Base-by-base conservation (phyloP, 257 asterid genomes). In the Salvia hispanica region DNA sequence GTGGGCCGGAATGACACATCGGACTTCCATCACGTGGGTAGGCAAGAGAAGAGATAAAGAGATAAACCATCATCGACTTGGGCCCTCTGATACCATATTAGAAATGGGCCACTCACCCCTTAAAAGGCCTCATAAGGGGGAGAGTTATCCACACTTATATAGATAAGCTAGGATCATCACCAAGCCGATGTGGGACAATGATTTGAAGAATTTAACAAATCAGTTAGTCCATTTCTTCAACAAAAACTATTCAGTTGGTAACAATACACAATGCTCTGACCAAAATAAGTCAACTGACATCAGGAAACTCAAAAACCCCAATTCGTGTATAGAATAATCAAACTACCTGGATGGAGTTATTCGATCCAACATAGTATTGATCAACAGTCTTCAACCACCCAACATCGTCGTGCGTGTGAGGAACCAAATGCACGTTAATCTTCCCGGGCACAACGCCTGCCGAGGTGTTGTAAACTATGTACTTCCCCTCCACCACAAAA, bases 371-470 rank as follows among this genome's bases (percentile, higher is more conserved):
- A 69, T 94, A 94, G 82, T 94, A 94, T 82, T 93, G 99, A 3
- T 40, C 45, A 7, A 40, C 69, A 45, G 98, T 92, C 81, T 92
- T 92, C 82, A 92, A 73, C 99, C 99, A 94, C 18, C 99, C 99
- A 58, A 94, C 99, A 78, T 94, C 99, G 40, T 94, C 99, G 18
- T 94, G 99, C 10, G 95, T 76, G 33, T 94, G 99, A 75, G 99
- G 81, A 73, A 94, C 99, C 86, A 94, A 74, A 79, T 94, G 99
- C 74, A 94, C 99, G 75, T 94, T 94, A 39, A 94, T 80, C 75
- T 84, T 94, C 47, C 84, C 89, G 21, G 79, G 71, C 25, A 85
- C 96, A 76, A 81, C 72, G 15, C 83, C 85, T 3, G 76, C 79
- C 25, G 87, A 79, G 48, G 99, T 94, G 80, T 94, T 82, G 77